Conservation (phyloP, 176 grass and related monocot species). For the Eragrostis curvula region DNA sequence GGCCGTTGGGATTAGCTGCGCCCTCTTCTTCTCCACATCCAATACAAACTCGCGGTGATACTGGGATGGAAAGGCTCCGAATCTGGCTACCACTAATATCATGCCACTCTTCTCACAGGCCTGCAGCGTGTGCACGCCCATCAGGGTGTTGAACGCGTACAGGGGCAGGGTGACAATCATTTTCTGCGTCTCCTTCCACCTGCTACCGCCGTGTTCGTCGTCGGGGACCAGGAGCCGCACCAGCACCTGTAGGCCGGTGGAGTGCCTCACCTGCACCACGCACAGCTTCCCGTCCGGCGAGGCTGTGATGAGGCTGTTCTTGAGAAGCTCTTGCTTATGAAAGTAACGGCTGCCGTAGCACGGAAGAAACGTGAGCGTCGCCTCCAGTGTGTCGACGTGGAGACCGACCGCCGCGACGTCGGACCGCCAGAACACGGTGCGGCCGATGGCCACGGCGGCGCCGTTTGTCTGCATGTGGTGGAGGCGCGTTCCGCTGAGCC, state of each 20-base stretch:
- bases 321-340: too few species aligned
- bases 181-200: neutral
- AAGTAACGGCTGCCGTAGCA: neutral
- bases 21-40: too few species aligned
- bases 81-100: neutral
- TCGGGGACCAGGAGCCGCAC: neutral
- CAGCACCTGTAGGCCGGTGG: too few species aligned
- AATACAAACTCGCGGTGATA: neutral
- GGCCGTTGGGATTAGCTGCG: too few species aligned
- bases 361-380: neutral
- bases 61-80: too few species aligned
- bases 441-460: neutral
- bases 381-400: neutral
- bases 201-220: too few species aligned
- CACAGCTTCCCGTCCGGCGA: neutral
- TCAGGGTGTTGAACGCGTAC: too few species aligned
- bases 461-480: neutral
- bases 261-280: too few species aligned
- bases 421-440: neutral
- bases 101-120: neutral
- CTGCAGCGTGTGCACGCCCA: neutral
- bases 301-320: neutral
- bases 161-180: neutral
- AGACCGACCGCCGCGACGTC: neutral
- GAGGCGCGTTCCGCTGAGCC: neutral